These are phyloP conservation scores for Rubia balearica DNA, from an alignment of 305 asterid genomes.

Conservation along the genomic window DNA sequence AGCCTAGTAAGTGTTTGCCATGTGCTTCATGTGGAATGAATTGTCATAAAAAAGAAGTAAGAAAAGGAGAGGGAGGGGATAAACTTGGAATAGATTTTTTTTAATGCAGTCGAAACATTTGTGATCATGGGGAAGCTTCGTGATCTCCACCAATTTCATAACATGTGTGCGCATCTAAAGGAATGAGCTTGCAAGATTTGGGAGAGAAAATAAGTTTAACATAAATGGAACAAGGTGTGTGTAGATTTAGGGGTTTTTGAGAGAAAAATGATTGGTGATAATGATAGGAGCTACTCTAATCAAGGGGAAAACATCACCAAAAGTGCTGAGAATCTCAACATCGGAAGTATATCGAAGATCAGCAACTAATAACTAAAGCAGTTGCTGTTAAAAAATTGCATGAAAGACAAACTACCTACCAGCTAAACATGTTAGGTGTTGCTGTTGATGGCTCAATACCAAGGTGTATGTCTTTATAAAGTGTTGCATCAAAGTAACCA, in stretches of 20 bases:
- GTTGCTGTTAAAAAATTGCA: background rate
- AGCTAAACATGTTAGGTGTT: slow-evolving; percentile 97
- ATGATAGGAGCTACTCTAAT: too few relatives aligned
- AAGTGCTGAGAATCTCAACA: background rate
- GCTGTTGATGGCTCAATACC: slow-evolving; percentile 91
- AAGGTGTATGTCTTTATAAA: slow-evolving; percentile 91
- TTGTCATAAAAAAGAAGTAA: too few relatives aligned
- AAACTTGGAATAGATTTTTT: too few relatives aligned
- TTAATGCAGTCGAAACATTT: too few relatives aligned
- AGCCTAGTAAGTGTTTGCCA: background rate
- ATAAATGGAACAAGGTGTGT: background rate
- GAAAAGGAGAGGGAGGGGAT: too few relatives aligned
- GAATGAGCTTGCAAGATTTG: background rate
- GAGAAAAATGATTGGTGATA: background rate
- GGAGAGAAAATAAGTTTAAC: background rate
- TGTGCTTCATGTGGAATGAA: too few relatives aligned
- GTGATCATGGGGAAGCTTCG: background rate
- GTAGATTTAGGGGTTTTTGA: background rate
- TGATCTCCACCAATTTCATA: background rate
- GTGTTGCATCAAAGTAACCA: slow-evolving; percentile 89
- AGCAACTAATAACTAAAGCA: background rate
- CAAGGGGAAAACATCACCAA: background rate
- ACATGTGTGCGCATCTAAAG: background rate
- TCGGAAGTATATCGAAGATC: background rate
- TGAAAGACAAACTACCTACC: slow-evolving; percentile 35